phyloP scores from a whole-genome alignment of 129 eudicot genomes.

The Chrysanthemum seticuspe region DNA sequence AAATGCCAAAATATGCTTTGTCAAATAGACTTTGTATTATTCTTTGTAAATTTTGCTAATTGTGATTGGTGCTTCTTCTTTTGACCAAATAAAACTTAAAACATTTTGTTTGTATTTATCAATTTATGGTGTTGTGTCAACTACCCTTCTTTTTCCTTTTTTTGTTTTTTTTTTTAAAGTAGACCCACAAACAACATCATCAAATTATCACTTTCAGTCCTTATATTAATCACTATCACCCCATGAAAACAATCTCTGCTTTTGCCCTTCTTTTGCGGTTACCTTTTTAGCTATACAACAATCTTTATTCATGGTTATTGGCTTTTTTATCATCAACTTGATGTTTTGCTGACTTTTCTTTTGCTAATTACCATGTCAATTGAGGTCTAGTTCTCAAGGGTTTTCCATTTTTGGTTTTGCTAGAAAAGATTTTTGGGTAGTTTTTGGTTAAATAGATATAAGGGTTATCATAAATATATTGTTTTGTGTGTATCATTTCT shows the following conservation, averaged over 20 bases:
- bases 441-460: no score
- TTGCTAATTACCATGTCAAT: background rate
- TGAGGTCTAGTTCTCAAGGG: background rate
- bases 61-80: slow-evolving; percentile 1
- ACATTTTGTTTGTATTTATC: background rate
- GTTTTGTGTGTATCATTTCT: slow-evolving; percentile 15
- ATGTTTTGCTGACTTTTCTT: slow-evolving; percentile 3
- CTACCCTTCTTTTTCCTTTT: slow-evolving; percentile 6
- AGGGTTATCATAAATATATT: background rate
- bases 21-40: slow-evolving; percentile 5
- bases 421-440: background rate
- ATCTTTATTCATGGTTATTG: slow-evolving; percentile 22
- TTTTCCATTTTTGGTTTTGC: background rate
- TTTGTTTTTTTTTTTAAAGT: background rate
- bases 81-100: background rate
- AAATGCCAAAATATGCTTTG: background rate
- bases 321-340: slow-evolving; percentile 15
- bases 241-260: slow-evolving; percentile 17
- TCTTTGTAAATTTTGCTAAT: background rate
- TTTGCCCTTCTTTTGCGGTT: slow-evolving; percentile 17
- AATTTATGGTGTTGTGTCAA: slow-evolving; percentile 9
- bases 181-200: slow-evolving; percentile 11
- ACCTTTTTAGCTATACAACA: slow-evolving; percentile 1
- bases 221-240: slow-evolving; percentile 15
- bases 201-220: slow-evolving; percentile 8